Evolutionary conservation across 108 stramenopile genomes (phyloP), one percentile per base, ranked within the genome.

Genomic region (Pseudonitzschia pungens): DNA sequence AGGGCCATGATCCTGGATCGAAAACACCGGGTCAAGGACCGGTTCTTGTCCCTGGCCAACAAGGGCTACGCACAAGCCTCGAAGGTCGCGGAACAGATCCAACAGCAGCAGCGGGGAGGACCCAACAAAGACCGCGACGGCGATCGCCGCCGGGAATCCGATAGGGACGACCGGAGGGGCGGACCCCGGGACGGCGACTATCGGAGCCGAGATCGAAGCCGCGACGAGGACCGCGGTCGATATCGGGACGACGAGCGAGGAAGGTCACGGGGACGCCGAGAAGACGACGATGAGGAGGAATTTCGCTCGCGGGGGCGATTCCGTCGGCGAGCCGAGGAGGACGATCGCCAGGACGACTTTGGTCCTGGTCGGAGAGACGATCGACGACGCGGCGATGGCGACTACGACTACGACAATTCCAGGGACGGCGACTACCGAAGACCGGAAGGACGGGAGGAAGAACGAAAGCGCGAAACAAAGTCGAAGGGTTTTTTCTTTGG

Each of bases 1-100:
- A 86, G 85, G 73, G 40, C 90, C 0, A 74, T 94, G 83, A 88
- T 94, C 54, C 71, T 94, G 81, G 93, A 94, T 84, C 87, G 93
- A 45, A 87, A 94, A 74, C 93, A 94, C 65, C 55, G 80, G 20
- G 80, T 94, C 52, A 85, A 86, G 57, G 87, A 92, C 73, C 80
- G 83, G 52, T 81, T 94, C 73, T 81, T 85, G 59, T 63, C 74
- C 15, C 50, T 79, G 16, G 80, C 77, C 51, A 83, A 68, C 42
- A 82, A 73, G 74, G 77, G 56, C 0, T 90, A 88, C 60, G 86
- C 86, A 36, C 80, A 79, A 77, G 82, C 80, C 16, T 42, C 62
- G 62, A 76, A 72, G 20, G 53, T 63, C 4, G 65, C 75, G 0
- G 58, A 67, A 43, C 57, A 68, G 22, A 40, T 76, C 1, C 67